A percentile compares a stretch with the other conserved stretches of the same genome.
These are phyloP conservation scores for Trichophyton benhamiae DNA, from an alignment of 2,329 filamentous ascomycete genomes.

Conservation along the genomic window DNA sequence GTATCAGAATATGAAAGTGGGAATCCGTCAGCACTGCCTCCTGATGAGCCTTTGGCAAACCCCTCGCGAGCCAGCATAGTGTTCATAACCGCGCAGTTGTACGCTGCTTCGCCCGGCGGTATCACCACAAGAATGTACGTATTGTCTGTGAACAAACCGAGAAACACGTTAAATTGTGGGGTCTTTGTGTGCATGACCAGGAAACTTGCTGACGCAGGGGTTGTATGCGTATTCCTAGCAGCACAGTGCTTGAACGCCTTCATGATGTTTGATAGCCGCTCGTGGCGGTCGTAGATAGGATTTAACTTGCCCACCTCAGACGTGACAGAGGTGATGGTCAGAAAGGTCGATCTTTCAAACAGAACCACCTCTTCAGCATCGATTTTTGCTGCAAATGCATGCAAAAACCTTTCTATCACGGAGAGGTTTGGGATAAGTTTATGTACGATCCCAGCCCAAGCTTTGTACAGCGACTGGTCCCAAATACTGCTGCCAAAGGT, in stretches of 20 bases:
- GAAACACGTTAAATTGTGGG: slow-evolving; percentile 76
- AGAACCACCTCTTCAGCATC: slow-evolving; percentile 88
- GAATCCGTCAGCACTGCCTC: slow-evolving; percentile 30
- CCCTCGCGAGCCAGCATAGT: slow-evolving; percentile 74
- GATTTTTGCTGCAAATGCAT: slow-evolving; percentile 69
- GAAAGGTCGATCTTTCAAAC: slow-evolving; percentile 90
- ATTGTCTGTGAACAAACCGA: slow-evolving; percentile 91
- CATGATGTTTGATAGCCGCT: slow-evolving; percentile 91
- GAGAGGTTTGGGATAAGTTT: slow-evolving; percentile 89
- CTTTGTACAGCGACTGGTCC: slow-evolving; percentile 96
- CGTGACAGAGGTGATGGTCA: slow-evolving; percentile 88
- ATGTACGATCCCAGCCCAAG: slow-evolving; percentile 97
- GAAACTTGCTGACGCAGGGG: slow-evolving; percentile 32
- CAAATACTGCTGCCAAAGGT: slow-evolving; percentile 95
- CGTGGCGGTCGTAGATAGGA: slow-evolving; percentile 83
- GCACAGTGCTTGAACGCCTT: slow-evolving; percentile 88
- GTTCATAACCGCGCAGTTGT: slow-evolving; percentile 83
- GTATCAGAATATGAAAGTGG: slow-evolving; percentile 26
- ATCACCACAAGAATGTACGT: slow-evolving; percentile 90
- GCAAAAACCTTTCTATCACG: slow-evolving; percentile 75
- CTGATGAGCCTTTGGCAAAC: slow-evolving; percentile 52
- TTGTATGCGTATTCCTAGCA: slow-evolving; percentile 35
- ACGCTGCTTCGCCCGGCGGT: slow-evolving; percentile 78
- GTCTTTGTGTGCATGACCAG: slow-evolving; percentile 39
- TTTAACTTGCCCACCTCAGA: slow-evolving; percentile 63